phyloP scores from a whole-genome alignment of 1,284 basidiomycete genomes.

The Puccinia polysora region DNA sequence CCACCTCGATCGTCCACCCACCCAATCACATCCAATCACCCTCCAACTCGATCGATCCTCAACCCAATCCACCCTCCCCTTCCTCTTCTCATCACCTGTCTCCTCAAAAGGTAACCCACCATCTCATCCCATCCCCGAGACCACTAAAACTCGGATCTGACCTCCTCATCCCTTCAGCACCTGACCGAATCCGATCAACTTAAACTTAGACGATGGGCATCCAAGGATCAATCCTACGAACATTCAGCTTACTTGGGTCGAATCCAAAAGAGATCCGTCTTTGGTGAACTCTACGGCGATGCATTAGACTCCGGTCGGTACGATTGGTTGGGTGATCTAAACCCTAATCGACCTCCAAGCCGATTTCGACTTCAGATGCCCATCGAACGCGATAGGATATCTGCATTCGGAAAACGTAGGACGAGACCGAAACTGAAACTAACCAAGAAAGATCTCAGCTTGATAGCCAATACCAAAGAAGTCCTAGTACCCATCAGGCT shows the following conservation, averaged over 20 bases:
- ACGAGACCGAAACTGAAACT: slow-evolving; percentile 47
- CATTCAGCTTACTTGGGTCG: neutral
- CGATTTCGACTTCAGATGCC: slow-evolving; percentile 49
- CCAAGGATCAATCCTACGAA: slow-evolving; percentile 16
- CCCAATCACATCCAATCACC: neutral
- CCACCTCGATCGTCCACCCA: slow-evolving; percentile 13
- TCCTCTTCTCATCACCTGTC: neutral
- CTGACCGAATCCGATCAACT: neutral
- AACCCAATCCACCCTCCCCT: neutral
- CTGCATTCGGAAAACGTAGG: slow-evolving; percentile 52
- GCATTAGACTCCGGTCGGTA: neutral
- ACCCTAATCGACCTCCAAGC: slow-evolving; percentile 31
- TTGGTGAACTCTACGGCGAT: neutral
- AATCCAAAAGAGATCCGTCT: slow-evolving; percentile 9
- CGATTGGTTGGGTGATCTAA: slow-evolving; percentile 45
- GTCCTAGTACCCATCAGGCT: slow-evolving; percentile 85
- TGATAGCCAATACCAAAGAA: slow-evolving; percentile 65
- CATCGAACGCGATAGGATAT: slow-evolving; percentile 59
- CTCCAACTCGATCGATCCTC: neutral
- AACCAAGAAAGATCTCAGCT: slow-evolving; percentile 55
- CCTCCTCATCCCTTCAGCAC: neutral
- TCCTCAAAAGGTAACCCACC: neutral
- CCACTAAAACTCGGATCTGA: neutral
- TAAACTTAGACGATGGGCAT: slow-evolving; percentile 18
- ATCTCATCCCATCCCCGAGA: neutral